Conservation (phyloP, 331 rosid species). For the Rhamnella rubrinervis region DNA sequence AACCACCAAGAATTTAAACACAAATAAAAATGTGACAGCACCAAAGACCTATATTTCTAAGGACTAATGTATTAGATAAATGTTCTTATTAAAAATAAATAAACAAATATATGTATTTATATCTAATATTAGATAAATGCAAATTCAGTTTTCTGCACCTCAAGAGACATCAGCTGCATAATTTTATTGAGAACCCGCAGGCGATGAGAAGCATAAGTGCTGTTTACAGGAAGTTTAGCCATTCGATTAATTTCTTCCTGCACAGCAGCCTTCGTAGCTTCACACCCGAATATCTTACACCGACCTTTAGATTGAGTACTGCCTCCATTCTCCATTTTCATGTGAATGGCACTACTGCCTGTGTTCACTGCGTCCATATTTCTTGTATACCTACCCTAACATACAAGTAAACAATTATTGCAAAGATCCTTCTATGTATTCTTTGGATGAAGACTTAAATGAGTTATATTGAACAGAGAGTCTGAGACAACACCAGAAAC, state of each 20-base stretch:
- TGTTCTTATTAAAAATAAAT: too few species aligned
- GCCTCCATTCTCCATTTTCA: slow-evolving; percentile 38
- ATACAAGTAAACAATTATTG: background rate
- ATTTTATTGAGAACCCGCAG: slow-evolving; percentile 74
- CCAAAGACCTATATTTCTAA: too few species aligned
- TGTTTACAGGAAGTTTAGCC: slow-evolving; percentile 54
- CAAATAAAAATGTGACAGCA: too few species aligned
- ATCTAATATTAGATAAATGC: background rate
- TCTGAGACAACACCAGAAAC: background rate
- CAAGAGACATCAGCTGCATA: slow-evolving; percentile 66
- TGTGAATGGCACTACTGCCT: background rate
- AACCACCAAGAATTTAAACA: too few species aligned
- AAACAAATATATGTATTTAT: too few species aligned
- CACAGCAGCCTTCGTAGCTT: slow-evolving; percentile 54
- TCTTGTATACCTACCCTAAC: background rate
- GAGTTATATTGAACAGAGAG: too few species aligned
- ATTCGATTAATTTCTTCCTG: slow-evolving; percentile 59
- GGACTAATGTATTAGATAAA: too few species aligned
- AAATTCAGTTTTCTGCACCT: slow-evolving; percentile 42
- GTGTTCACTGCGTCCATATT: slow-evolving; percentile 1
- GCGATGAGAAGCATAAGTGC: slow-evolving; percentile 71
- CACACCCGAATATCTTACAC: slow-evolving; percentile 42
- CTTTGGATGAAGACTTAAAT: background rate
- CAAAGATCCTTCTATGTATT: background rate
- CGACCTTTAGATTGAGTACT: slow-evolving; percentile 30